Evolutionary conservation across 2,329 filamentous ascomycete species (phyloP).

Genomic region (Epichloe brachyelytri): DNA sequence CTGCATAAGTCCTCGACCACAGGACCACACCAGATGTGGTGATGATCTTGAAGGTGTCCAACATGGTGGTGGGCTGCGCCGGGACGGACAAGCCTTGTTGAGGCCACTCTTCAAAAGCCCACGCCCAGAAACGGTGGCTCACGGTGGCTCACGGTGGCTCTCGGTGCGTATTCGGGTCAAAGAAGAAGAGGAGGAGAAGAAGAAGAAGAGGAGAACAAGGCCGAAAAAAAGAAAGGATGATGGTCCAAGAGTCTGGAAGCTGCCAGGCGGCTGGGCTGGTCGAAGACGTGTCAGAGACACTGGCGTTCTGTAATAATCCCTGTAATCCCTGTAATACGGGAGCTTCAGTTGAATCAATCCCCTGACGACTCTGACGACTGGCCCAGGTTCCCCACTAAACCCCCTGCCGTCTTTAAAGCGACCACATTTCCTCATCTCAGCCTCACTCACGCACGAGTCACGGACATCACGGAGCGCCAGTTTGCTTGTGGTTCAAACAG

Average conservation of each 20-base stretch:
- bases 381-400: too few species aligned
- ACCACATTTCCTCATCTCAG: constrained; percentile 23
- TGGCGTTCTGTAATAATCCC: too few species aligned
- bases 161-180: background rate
- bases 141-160: background rate
- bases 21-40: constrained; percentile 93
- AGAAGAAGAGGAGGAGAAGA: background rate
- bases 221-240: background rate
- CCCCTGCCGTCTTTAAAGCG: constrained; percentile 9
- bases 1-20: constrained; percentile 80
- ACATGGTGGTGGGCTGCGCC: constrained; percentile 41
- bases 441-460: background rate
- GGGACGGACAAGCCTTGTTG: background rate
- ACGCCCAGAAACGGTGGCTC: background rate
- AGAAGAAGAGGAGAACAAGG: background rate
- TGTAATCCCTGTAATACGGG: too few species aligned
- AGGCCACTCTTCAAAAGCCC: background rate
- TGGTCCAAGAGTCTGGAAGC: background rate
- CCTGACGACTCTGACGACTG: too few species aligned
- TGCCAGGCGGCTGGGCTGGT: background rate
- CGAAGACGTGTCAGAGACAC: too few species aligned
- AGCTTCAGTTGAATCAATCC: too few species aligned
- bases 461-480: background rate
- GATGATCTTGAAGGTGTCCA: constrained; percentile 93
- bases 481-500: background rate